Conservation (phyloP, 2,329 filamentous ascomycete species). For the Aspergillus melleus region DNA sequence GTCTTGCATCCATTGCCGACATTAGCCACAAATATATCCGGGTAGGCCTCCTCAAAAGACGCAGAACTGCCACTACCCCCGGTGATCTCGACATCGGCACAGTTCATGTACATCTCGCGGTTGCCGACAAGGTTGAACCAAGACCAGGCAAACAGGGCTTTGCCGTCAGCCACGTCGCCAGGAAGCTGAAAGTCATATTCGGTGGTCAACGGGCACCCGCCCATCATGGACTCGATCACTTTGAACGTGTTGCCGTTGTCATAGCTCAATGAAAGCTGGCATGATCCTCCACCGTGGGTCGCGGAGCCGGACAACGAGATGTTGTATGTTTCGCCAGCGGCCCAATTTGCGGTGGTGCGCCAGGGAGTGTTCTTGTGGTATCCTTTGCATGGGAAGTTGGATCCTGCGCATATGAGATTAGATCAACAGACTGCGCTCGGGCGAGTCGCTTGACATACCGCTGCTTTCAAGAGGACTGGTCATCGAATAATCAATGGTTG, state of each 20-base stretch:
- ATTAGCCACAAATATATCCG: constrained; percentile 13
- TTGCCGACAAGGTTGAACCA: constrained; percentile 73
- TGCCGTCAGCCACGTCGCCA: constrained; percentile 54
- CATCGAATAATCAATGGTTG: constrained; percentile 65
- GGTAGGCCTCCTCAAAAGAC: constrained; percentile 3
- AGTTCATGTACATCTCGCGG: constrained; percentile 81
- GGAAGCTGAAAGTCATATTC: constrained; percentile 66
- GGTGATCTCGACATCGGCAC: constrained; percentile 63
- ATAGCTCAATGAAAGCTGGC: constrained; percentile 71
- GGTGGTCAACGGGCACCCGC: constrained; percentile 50
- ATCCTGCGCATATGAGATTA: constrained; percentile 30
- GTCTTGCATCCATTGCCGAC: constrained; percentile 13
- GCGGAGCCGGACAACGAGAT: constrained; percentile 62
- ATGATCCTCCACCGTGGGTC: constrained; percentile 66
- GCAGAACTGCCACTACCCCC: constrained; percentile 12
- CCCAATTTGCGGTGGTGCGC: constrained; percentile 57
- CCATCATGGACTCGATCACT: constrained; percentile 62
- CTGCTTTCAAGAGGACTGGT: constrained; percentile 59
- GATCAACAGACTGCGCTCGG: neutral
- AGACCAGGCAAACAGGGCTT: constrained; percentile 69
- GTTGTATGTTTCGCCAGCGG: constrained; percentile 60
- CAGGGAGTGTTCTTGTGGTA: constrained; percentile 51
- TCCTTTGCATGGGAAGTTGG: constrained; percentile 73
- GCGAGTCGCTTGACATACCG: constrained; percentile 25
- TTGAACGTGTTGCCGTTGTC: constrained; percentile 67